phyloP scores from a whole-genome alignment of 371 early-diverging fungal genomes.

The Neoconidiobolus thromboides region DNA sequence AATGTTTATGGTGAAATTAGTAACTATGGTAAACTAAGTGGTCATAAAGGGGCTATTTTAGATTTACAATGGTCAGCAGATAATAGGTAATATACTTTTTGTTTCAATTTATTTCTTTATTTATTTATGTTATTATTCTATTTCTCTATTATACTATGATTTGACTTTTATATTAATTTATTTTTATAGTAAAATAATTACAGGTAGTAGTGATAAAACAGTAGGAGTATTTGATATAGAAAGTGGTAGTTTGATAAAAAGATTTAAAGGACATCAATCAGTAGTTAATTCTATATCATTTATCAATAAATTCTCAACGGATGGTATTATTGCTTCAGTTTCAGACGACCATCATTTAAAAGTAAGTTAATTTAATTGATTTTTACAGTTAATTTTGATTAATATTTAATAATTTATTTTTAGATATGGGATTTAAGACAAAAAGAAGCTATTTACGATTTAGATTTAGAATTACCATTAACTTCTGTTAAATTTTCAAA shows the following conservation, averaged over 20 bases:
- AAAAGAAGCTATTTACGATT: slow-evolving; percentile 48
- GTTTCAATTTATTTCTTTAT: too few species aligned
- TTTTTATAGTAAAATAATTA: slow-evolving; percentile 28
- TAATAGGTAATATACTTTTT: slow-evolving; percentile 23
- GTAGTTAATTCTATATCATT: slow-evolving; percentile 56
- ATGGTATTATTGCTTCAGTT: slow-evolving; percentile 48
- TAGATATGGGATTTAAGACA: slow-evolving; percentile 55
- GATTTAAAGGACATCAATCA: slow-evolving; percentile 49
- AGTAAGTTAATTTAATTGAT: slow-evolving; percentile 21
- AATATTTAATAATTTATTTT: not conserved
- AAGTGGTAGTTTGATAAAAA: slow-evolving; percentile 49
- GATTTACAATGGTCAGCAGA: slow-evolving; percentile 84
- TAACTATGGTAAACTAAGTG: slow-evolving; percentile 70
- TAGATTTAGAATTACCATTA: slow-evolving; percentile 53
- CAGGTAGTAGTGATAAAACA: slow-evolving; percentile 52
- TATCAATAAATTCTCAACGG: slow-evolving; percentile 22
- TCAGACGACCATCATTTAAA: slow-evolving; percentile 55
- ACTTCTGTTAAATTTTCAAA: slow-evolving; percentile 57
- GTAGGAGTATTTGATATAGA: slow-evolving; percentile 60
- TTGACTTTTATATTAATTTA: slow-evolving; percentile 1
- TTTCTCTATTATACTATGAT: slow-evolving; percentile 8
- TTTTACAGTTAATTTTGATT: not conserved
- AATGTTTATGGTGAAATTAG: slow-evolving; percentile 73
- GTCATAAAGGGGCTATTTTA: slow-evolving; percentile 67
- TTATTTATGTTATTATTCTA: not conserved